Percentiles rank a stretch among this genome's conserved stretches.
These are phyloP conservation scores for Leishmania braziliensis DNA, from an alignment of 208 protist genomes.

Conservation along the genomic window DNA sequence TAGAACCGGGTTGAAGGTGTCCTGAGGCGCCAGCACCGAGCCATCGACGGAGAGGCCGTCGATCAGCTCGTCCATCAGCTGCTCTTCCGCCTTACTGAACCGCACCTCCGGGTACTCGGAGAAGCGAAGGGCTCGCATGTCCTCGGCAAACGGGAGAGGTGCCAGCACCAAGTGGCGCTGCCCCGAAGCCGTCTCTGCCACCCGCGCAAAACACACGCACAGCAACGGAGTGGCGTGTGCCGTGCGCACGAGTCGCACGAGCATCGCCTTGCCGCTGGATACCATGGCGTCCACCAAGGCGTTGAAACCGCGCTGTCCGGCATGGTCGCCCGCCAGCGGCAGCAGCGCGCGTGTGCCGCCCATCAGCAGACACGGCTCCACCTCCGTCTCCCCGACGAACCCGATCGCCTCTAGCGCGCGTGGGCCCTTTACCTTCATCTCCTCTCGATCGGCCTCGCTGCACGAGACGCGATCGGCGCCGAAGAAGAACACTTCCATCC, in stretches of 20 bases:
- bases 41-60: slow-evolving; percentile 73
- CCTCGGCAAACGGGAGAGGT: slow-evolving; percentile 86
- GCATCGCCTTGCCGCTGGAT: slow-evolving; percentile 40
- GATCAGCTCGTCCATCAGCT: slow-evolving; percentile 62
- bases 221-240: slow-evolving; percentile 54
- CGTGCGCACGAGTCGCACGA: slow-evolving; percentile 85
- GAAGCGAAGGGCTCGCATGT: slow-evolving; percentile 79
- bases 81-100: slow-evolving; percentile 48
- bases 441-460: slow-evolving; percentile 63
- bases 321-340: slow-evolving; percentile 63
- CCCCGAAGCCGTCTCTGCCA: slow-evolving; percentile 5
- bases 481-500: slow-evolving; percentile 78
- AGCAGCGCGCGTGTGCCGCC: slow-evolving; percentile 65
- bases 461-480: slow-evolving; percentile 84
- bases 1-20: slow-evolving; percentile 87
- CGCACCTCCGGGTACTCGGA: slow-evolving; percentile 45
- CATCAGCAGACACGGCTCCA: slow-evolving; percentile 79
- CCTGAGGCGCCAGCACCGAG: slow-evolving; percentile 58
- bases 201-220: slow-evolving; percentile 56
- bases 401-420: slow-evolving; percentile 75
- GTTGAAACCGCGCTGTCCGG: slow-evolving; percentile 61
- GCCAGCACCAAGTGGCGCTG: slow-evolving; percentile 58
- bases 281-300: slow-evolving; percentile 78
- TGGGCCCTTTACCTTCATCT: slow-evolving; percentile 54
- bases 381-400: slow-evolving; percentile 60